These are phyloP conservation scores for Phalaenopsis aphrodite DNA, from an alignment of 106 monocot species.

Conservation along the genomic window DNA sequence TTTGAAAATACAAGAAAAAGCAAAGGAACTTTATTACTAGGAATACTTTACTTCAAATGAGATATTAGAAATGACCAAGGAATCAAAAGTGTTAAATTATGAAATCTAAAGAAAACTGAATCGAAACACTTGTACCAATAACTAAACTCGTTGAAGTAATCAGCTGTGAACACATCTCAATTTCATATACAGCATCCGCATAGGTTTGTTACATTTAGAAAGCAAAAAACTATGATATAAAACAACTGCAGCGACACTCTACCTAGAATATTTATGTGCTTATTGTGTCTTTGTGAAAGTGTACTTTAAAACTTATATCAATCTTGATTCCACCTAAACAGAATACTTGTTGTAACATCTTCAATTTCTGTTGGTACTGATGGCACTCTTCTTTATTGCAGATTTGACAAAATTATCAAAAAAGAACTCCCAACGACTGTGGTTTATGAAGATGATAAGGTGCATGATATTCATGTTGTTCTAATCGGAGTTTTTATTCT, in stretches of 20 bases:
- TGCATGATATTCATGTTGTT: not conserved
- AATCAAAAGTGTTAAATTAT: no score
- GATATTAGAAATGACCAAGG: no score
- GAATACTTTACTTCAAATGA: no score
- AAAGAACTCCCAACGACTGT: conserved; percentile 78
- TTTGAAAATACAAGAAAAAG: no score
- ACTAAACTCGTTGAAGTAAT: no score
- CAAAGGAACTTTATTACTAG: no score
- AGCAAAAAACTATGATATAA: not conserved
- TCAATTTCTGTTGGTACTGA: not conserved
- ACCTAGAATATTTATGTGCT: not conserved
- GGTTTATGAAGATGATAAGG: conserved; percentile 82
- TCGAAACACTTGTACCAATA: no score
- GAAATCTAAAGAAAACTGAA: no score
- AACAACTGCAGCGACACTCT: not conserved
- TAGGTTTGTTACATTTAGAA: not conserved
- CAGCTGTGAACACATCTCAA: no score
- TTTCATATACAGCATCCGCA: not conserved
- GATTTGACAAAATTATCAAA: conserved; percentile 55
- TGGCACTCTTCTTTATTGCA: not conserved
- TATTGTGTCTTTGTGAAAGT: not conserved
- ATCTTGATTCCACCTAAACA: not conserved
- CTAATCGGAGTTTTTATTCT: not conserved
- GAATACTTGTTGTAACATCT: no score
- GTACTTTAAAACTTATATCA: not conserved